Evolutionary conservation across 768 basidiomycete species (phyloP).

Genomic region (Trametes cingulata): DNA sequence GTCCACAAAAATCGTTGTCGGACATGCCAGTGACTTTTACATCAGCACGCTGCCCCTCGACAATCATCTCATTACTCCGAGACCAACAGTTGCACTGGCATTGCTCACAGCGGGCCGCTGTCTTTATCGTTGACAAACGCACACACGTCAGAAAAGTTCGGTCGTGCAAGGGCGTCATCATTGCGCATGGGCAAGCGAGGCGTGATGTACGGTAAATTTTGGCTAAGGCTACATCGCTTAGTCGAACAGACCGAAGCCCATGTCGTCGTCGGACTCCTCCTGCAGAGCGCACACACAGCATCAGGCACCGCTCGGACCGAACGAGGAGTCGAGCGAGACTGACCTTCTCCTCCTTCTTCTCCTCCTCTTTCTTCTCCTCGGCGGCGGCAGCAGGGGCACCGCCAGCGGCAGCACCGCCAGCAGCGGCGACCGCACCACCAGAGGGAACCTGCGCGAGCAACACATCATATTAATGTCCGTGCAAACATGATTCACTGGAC

Average conservation of each 20-base stretch:
- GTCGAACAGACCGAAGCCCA: conserved; percentile 99
- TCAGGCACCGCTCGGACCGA: neutral
- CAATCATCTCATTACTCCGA: too few species aligned
- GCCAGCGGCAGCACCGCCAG: conserved; percentile 52
- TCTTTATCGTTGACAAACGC: too few species aligned
- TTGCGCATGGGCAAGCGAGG: conserved; percentile 10
- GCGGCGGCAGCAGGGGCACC: conserved; percentile 63
- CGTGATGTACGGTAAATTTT: conserved; percentile 14
- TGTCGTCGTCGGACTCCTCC: conserved; percentile 97
- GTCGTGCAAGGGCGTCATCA: conserved; percentile 22
- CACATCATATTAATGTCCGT: neutral
- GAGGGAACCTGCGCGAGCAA: conserved; percentile 72
- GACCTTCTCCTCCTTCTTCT: conserved; percentile 90
- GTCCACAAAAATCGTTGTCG: too few species aligned
- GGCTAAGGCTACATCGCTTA: conserved; percentile 41
- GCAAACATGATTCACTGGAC: neutral
- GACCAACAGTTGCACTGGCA: too few species aligned
- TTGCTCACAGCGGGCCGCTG: too few species aligned
- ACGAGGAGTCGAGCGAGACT: conserved; percentile 25
- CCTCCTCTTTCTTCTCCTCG: conserved; percentile 74
- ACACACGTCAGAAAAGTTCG: too few species aligned
- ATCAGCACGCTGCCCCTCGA: too few species aligned
- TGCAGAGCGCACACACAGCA: conserved; percentile 31
- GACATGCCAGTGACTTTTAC: too few species aligned
- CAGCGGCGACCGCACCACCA: conserved; percentile 76